Conservation (phyloP, 2,329 filamentous ascomycete species). For the Catunica adiposa region DNA sequence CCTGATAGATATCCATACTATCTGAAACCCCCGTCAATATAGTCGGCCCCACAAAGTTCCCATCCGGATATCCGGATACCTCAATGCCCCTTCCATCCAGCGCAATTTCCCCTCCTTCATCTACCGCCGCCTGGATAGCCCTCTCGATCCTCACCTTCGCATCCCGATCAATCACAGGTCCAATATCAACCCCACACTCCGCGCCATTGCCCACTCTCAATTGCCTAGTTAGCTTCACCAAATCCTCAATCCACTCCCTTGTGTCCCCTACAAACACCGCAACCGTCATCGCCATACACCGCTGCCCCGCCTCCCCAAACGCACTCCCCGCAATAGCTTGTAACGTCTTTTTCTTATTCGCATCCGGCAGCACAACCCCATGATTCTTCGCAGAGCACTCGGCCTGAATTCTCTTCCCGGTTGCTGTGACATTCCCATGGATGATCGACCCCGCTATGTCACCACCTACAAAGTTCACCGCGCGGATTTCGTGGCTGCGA, state of each 20-base stretch:
- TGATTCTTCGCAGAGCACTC: constrained; percentile 54
- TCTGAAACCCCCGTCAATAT: constrained; percentile 17
- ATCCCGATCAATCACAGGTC: constrained; percentile 16
- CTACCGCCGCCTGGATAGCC: constrained; percentile 16
- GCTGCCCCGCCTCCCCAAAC: constrained; percentile 38
- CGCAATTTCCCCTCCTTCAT: constrained; percentile 17
- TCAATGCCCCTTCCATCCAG: constrained; percentile 17
- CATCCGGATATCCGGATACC: constrained; percentile 17
- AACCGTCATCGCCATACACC: constrained; percentile 44
- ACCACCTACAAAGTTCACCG: constrained; percentile 62
- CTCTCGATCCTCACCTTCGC: constrained; percentile 16
- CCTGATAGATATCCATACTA: constrained; percentile 18
- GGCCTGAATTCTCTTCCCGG: constrained; percentile 48
- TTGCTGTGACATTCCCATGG: constrained; percentile 51
- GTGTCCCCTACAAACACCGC: constrained; percentile 48
- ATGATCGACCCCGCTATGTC: constrained; percentile 54
- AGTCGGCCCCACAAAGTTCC: constrained; percentile 18
- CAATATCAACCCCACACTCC: constrained; percentile 16
- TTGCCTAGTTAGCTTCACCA: constrained; percentile 42
- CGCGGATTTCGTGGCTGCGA: constrained; percentile 50
- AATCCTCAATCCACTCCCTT: constrained; percentile 38
- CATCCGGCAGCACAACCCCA: constrained; percentile 47
- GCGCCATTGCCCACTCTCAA: constrained; percentile 22
- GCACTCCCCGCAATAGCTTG: constrained; percentile 32
- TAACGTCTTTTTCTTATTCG: constrained; percentile 45